Percentiles rank a stretch among this genome's conserved stretches.
Conservation (phyloP, 495 filamentous ascomycete genomes). For the Bombardia bombarda region DNA sequence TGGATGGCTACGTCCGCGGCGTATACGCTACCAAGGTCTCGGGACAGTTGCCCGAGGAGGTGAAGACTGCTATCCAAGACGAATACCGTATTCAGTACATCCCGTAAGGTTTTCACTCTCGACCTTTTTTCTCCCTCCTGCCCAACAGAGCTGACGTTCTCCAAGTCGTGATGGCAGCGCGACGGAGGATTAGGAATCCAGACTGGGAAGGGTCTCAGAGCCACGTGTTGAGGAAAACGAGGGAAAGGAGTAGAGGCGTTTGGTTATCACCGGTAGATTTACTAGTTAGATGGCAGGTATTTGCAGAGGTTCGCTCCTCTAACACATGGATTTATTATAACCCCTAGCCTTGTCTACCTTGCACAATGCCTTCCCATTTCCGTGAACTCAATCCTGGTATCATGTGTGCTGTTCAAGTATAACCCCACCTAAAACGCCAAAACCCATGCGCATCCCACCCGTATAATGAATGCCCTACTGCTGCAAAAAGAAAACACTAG, state of each 20-base stretch:
- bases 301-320: neutral
- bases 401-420: neutral
- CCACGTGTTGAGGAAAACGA: no score
- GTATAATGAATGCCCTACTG: neutral
- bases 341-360: neutral
- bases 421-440: constrained; percentile 3
- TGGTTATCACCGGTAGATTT: no score
- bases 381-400: neutral
- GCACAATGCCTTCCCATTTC: neutral
- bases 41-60: constrained; percentile 57
- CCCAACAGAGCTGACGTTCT: neutral
- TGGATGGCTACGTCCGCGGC: constrained; percentile 77
- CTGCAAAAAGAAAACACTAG: constrained; percentile 1
- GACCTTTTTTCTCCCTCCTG: neutral
- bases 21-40: constrained; percentile 92
- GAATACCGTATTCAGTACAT: constrained; percentile 61
- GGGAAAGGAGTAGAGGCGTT: no score
- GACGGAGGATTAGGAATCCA: constrained; percentile 29
- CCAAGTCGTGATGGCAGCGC: constrained; percentile 44
- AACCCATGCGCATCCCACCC: no score
- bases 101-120: constrained; percentile 38
- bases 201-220: no score
- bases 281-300: no score
- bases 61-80: constrained; percentile 57
- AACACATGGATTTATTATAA: neutral